Conservation (phyloP, 2,329 filamentous ascomycete species). For the Cytospora piceae region DNA sequence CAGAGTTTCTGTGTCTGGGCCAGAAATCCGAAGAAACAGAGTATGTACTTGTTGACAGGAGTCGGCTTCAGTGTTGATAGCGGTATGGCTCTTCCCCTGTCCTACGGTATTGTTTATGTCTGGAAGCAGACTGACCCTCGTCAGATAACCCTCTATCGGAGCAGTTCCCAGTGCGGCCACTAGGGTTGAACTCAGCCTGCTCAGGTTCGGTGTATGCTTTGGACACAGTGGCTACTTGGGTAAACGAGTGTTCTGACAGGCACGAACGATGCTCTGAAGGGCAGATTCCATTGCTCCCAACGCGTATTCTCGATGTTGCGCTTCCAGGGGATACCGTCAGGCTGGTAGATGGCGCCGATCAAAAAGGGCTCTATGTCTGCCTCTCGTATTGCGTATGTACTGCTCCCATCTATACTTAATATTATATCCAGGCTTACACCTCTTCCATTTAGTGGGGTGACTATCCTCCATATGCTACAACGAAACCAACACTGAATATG, state of each 20-base stretch:
- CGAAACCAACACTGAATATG: neutral
- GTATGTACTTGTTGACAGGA: conserved; percentile 7
- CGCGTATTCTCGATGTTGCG: conserved; percentile 26
- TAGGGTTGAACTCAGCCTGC: conserved; percentile 7
- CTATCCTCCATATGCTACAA: conserved; percentile 13
- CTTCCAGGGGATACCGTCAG: conserved; percentile 22
- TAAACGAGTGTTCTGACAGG: neutral
- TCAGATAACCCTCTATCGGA: conserved; percentile 2
- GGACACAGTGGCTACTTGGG: conserved; percentile 6
- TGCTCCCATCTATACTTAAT: neutral
- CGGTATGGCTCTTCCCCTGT: neutral
- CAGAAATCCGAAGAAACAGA: neutral
- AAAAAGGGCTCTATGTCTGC: conserved; percentile 26
- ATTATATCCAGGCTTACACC: neutral
- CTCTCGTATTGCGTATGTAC: conserved; percentile 30
- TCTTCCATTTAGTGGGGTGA: conserved; percentile 9
- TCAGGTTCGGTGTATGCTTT: conserved; percentile 1
- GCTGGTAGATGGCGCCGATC: conserved; percentile 23
- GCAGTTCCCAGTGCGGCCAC: conserved; percentile 4
- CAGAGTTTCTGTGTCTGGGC: conserved; percentile 16
- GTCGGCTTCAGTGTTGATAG: conserved; percentile 5
- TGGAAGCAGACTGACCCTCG: neutral
- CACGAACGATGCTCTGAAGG: neutral
- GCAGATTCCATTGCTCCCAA: conserved; percentile 1
- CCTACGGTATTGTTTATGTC: neutral